These are phyloP conservation scores for Botrytis sinoallii DNA, from an alignment of 2,329 filamentous ascomycete genomes.

Conservation along the genomic window DNA sequence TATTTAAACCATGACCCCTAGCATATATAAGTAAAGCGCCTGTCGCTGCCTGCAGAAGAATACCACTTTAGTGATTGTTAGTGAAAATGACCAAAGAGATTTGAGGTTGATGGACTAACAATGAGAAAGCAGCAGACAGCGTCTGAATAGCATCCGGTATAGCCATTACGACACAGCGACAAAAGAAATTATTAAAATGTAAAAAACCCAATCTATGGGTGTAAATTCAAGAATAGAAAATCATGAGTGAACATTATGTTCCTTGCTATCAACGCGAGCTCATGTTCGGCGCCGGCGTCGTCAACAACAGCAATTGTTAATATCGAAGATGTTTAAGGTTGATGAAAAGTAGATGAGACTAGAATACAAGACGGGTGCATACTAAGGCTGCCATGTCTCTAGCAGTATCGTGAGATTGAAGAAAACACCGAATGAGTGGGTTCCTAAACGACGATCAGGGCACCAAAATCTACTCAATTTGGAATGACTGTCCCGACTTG, in stretches of 20 bases:
- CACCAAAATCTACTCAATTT: constrained; percentile 13
- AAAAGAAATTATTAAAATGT: constrained; percentile 29
- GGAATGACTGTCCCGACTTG: constrained; percentile 12
- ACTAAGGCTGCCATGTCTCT: constrained; percentile 4
- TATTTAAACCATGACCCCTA: constrained; percentile 34
- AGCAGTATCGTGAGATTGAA: not conserved
- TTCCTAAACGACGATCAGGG: constrained; percentile 24
- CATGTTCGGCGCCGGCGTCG: constrained; percentile 28
- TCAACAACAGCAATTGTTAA: constrained; percentile 26
- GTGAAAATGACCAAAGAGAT: constrained; percentile 9
- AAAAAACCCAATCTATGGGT: constrained; percentile 37
- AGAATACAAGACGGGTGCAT: constrained; percentile 2
- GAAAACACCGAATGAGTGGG: not conserved
- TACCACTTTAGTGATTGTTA: constrained; percentile 34
- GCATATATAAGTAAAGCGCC: constrained; percentile 35
- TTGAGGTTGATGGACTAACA: constrained; percentile 29
- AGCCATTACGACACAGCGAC: constrained; percentile 31
- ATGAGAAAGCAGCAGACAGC: constrained; percentile 37
- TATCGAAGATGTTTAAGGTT: constrained; percentile 21
- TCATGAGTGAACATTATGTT: constrained; percentile 30
- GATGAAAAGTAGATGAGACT: not conserved
- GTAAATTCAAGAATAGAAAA: constrained; percentile 29
- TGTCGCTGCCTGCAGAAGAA: constrained; percentile 36
- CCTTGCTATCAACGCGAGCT: constrained; percentile 26
- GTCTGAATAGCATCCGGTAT: constrained; percentile 36